phyloP scores from a whole-genome alignment of 192 early-diverging fungal species.

The Kappamyces sp. region DNA sequence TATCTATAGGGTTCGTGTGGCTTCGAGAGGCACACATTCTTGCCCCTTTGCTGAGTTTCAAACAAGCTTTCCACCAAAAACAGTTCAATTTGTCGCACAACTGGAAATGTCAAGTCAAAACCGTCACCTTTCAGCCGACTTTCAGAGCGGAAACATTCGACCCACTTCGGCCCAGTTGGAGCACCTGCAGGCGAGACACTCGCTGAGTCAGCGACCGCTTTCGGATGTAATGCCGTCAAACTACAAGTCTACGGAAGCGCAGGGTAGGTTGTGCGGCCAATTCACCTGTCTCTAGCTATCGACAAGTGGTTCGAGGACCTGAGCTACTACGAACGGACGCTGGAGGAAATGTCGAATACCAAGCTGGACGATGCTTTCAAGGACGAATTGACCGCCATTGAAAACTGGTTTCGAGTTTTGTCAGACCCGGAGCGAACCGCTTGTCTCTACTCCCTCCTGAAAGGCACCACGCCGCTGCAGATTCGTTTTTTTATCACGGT shows the following conservation, averaged over 20 bases:
- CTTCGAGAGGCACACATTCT: too few species aligned
- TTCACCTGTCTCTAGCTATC: slow-evolving; percentile 43
- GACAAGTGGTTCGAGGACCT: slow-evolving; percentile 91
- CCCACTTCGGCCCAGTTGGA: slow-evolving; percentile 17
- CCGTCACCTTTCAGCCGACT: too few species aligned
- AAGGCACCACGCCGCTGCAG: slow-evolving; percentile 85
- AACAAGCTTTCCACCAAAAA: too few species aligned
- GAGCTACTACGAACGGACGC: slow-evolving; percentile 82
- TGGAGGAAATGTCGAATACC: slow-evolving; percentile 79
- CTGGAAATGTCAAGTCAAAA: too few species aligned
- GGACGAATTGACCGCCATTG: slow-evolving; percentile 74
- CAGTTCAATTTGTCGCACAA: too few species aligned
- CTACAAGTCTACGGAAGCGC: slow-evolving; percentile 12
- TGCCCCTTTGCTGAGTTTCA: too few species aligned
- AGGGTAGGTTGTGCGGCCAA: neutral
- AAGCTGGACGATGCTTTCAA: slow-evolving; percentile 40
- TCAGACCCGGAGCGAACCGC: slow-evolving; percentile 87
- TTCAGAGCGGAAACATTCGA: neutral
- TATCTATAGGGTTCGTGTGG: too few species aligned
- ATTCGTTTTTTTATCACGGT: slow-evolving; percentile 92
- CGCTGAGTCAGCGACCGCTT: slow-evolving; percentile 3
- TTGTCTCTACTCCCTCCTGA: slow-evolving; percentile 86
- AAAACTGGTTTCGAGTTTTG: slow-evolving; percentile 90
- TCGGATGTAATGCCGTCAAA: slow-evolving; percentile 5
- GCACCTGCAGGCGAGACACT: slow-evolving; percentile 3